Base-by-base conservation (phyloP, 2,329 filamentous ascomycete genomes). In the Pseudogymnoascus sp. region DNA sequence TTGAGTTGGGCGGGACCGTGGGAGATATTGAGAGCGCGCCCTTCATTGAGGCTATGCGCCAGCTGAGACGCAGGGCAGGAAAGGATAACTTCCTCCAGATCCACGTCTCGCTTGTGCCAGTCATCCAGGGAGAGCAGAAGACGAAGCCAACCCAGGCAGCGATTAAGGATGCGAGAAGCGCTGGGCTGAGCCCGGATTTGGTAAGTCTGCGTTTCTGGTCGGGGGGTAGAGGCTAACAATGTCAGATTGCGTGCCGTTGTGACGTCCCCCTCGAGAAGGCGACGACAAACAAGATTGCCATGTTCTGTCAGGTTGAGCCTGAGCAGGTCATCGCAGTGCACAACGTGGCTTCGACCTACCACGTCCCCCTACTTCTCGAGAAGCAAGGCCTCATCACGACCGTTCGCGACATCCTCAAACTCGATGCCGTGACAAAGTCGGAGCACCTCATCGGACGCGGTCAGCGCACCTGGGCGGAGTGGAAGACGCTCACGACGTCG, bases 101-200 rank as follows among this genome's bases (percentile, higher is more conserved):
- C 68, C 88, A 92, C 76, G 93, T 97, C 66, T 92, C 89, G 4
- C 90, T 92, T 70, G 88, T 97, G 35, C 94, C 92, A 1, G 83
- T 93, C 35, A 72, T 74, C 61, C 66, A 71, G 53, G 71, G 84
- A 35, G 88, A 97, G 79, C 87, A 96, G 76, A 97, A 97, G 84
- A 97, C 92, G 8, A 97, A 97, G 79, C 94, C 94, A 0, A 99
- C 94, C 0, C 94, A 99, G 75, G 86, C 91, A 70, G 91, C 93
- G 25, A 91, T 97, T 70, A 88, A 88, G 72, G 85, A 89, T 70
- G 87, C 92, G 66, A 88, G 93, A 66, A 92, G 89, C 72, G 88
- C 90, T 63, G 67, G 67, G 31, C 61, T 91, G 62, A 84, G 81
- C 64, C 88, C 87, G 1, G 87, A 90, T 69, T 73, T 94, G 73